Conservation (phyloP, 306 rosid genomes). For the Prunus mongolica region DNA sequence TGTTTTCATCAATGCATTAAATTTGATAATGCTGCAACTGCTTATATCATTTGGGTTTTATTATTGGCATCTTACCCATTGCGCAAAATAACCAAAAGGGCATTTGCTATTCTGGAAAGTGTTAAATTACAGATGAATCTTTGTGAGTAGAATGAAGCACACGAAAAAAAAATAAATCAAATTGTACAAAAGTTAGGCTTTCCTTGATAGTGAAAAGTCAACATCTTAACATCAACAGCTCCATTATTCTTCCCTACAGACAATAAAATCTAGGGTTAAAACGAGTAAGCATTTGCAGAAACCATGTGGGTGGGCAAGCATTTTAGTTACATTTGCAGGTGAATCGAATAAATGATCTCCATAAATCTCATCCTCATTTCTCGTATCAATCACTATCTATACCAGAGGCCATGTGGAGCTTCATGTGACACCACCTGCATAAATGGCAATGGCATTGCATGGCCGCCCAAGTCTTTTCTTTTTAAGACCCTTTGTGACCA, state of each 20-base stretch:
- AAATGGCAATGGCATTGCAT: slow-evolving; percentile 33
- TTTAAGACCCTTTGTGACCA: slow-evolving; percentile 18
- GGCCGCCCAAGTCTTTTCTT: slow-evolving; percentile 26
- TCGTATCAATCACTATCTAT: slow-evolving; percentile 31
- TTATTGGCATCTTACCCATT: neutral
- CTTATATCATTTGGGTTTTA: neutral
- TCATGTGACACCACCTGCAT: slow-evolving; percentile 41
- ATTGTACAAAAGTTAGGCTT: slow-evolving; percentile 9
- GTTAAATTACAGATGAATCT: slow-evolving; percentile 13
- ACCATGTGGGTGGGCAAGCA: slow-evolving; percentile 40
- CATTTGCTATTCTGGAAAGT: slow-evolving; percentile 4
- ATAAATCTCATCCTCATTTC: slow-evolving; percentile 15
- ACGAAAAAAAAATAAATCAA: neutral
- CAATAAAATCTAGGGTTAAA: slow-evolving; percentile 31
- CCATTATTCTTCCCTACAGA: slow-evolving; percentile 41
- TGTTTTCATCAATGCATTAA: too few relatives aligned
- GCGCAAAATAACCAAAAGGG: neutral
- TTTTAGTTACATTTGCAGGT: slow-evolving; percentile 27
- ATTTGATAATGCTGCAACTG: neutral
- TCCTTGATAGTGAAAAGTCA: slow-evolving; percentile 33
- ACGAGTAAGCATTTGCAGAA: slow-evolving; percentile 22
- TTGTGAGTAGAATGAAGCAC: slow-evolving; percentile 22
- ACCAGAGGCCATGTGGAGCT: slow-evolving; percentile 26
- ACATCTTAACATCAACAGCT: slow-evolving; percentile 10
- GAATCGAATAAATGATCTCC: slow-evolving; percentile 40